Conservation (phyloP, 306 rosid species). For the Alnus rubra region DNA sequence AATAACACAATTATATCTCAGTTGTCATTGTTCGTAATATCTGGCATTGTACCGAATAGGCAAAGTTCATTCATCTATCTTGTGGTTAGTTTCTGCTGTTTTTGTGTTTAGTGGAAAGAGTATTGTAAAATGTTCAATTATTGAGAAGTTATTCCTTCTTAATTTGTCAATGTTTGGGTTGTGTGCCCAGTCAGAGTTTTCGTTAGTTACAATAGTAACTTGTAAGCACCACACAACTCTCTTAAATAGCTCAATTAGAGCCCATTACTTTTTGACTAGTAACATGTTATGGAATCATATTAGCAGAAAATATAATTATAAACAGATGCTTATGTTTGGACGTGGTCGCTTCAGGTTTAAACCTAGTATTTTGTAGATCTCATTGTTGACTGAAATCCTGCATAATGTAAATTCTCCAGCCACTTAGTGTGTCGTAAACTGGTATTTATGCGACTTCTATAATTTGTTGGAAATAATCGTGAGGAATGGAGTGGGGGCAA, state of each 20-base stretch:
- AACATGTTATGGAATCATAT: not conserved
- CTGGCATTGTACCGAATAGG: not conserved
- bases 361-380: not conserved
- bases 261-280: not conserved
- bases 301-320: not conserved
- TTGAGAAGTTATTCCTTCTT: not conserved
- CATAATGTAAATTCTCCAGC: not conserved
- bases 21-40: not conserved
- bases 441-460: not conserved
- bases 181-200: not conserved
- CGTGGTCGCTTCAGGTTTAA: not conserved
- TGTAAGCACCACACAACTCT: not conserved
- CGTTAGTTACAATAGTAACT: not conserved
- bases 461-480: not conserved
- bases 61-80: not conserved
- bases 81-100: not conserved
- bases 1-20: not conserved
- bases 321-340: not conserved
- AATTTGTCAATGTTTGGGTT: not conserved
- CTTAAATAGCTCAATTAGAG: not conserved
- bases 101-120: not conserved
- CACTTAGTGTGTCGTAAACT: not conserved
- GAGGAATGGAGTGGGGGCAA: not conserved
- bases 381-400: not conserved
- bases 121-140: not conserved